Conservation (phyloP, 2,329 filamentous ascomycete genomes). For the Colletotrichum sidae region DNA sequence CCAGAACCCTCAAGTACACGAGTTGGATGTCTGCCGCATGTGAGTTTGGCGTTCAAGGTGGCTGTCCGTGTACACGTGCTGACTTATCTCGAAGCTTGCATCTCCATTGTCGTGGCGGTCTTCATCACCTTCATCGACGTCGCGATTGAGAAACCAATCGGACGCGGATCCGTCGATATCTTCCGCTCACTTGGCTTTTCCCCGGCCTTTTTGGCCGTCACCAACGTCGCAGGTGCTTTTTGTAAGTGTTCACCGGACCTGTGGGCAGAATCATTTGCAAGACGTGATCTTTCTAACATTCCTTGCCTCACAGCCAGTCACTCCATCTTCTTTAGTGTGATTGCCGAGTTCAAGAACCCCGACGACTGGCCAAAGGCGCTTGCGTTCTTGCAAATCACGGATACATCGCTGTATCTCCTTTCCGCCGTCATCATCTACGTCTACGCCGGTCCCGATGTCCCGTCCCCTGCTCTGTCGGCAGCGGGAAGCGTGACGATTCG, state of each 20-base stretch:
- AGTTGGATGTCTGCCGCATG: conserved; percentile 72
- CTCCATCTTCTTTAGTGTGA: conserved; percentile 75
- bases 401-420: conserved; percentile 72
- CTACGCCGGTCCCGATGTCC: conserved; percentile 70
- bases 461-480: conserved; percentile 74
- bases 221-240: conserved; percentile 76
- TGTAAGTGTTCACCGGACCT: conserved; percentile 46
- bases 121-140: conserved; percentile 74
- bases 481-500: conserved; percentile 63
- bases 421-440: conserved; percentile 76
- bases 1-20: conserved; percentile 71
- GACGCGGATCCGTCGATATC: conserved; percentile 46
- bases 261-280: not conserved
- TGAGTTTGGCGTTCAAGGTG: conserved; percentile 36
- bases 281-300: not conserved
- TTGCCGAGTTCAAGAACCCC: conserved; percentile 72
- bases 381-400: conserved; percentile 63
- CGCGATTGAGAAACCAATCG: conserved; percentile 59
- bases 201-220: conserved; percentile 66
- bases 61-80: not conserved
- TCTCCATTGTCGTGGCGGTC: conserved; percentile 72
- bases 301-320: conserved; percentile 57
- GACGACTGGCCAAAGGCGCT: conserved; percentile 66
- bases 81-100: conserved; percentile 54
- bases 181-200: conserved; percentile 56